Evolutionary conservation across 2,329 filamentous ascomycete genomes (phyloP), one percentile per base, ranked within the genome.

Genomic region (Cercospora nicotianae): DNA sequence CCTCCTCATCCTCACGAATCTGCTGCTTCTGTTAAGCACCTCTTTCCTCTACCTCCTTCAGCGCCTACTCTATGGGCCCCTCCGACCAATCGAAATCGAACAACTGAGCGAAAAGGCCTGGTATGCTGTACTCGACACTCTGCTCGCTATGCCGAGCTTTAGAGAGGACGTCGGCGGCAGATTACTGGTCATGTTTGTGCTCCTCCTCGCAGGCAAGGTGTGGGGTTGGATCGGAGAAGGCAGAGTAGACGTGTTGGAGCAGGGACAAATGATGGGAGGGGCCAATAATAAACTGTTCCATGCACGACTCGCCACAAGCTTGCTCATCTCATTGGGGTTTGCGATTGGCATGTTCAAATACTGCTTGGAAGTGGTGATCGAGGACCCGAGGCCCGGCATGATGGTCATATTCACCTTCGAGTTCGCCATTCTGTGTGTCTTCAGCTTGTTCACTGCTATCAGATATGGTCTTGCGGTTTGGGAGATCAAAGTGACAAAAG

Each of bases 381-480:
- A 91, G 67, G 90, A 96, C 77, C 92, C 94, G 2, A 87, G 91
- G n/a, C 93, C 94, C 0, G 95, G 96, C 67, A 98, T 99, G 91
- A 99, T 98, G 93, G 93, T 99, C 70, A 98, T 99, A 93, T 99
- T 99, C 76, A 89, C 96, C 5, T 99, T 99, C 75, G 95, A 99
- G 79, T 98, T 98, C 77, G 94, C 94, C 42, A 89, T 99, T 53
- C 82, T 98, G 68, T 86, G 89, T 2, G 90, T 96, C 9, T 90
- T 89, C 62, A 96, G 94, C 0, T 84, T 89, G 63, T 93, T 94
- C 59, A 97, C 93, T 0, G 86, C 87, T 1, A 84, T 89, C 64
- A 89, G 94, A 68, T 99, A 99, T 79, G 79, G 87, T 20, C 86
- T 98, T 61, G 91, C 91, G 3, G 80, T 97, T 53, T 83, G 89